Conservation (phyloP, 495 filamentous ascomycete species). For the Beverwykella pulmonaria region DNA sequence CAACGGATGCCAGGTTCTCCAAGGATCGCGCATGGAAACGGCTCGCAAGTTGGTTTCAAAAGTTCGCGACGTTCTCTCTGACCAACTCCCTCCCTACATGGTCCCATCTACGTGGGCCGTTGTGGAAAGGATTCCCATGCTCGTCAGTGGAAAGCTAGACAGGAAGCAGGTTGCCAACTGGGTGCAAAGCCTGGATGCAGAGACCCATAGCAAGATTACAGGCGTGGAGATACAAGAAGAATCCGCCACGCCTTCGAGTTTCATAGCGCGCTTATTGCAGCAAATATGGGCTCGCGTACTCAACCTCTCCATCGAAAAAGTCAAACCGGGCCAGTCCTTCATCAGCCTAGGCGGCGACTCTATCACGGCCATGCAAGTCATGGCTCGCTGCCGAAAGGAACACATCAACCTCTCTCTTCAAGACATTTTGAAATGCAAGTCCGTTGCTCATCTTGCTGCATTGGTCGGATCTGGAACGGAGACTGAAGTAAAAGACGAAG, state of each 20-base stretch:
- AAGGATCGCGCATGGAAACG: too few species aligned
- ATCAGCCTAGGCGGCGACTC: conserved; percentile 15
- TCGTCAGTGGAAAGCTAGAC: conserved; percentile 9
- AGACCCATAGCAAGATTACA: background rate
- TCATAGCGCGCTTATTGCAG: background rate
- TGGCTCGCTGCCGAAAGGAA: conserved; percentile 12
- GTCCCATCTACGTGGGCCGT: conserved; percentile 5
- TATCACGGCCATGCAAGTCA: conserved; percentile 25
- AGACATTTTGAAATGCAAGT: conserved; percentile 19
- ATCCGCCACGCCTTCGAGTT: background rate
- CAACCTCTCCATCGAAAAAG: background rate
- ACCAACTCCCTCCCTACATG: conserved; percentile 17
- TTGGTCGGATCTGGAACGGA: too few species aligned
- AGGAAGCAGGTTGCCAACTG: conserved; percentile 3
- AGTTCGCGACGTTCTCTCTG: conserved; percentile 17
- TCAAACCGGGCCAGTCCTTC: conserved; percentile 25
- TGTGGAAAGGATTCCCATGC: conserved; percentile 11
- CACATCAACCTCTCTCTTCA: conserved; percentile 13
- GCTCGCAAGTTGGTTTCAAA: too few species aligned
- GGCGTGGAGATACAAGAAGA: conserved; percentile 1
- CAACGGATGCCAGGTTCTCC: too few species aligned
- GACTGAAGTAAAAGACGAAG: background rate
- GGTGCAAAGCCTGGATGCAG: conserved; percentile 4
- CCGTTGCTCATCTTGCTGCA: conserved; percentile 16
- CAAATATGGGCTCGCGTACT: conserved; percentile 1